Conservation (phyloP, 768 basidiomycete genomes). For the Calocera viscosa region DNA sequence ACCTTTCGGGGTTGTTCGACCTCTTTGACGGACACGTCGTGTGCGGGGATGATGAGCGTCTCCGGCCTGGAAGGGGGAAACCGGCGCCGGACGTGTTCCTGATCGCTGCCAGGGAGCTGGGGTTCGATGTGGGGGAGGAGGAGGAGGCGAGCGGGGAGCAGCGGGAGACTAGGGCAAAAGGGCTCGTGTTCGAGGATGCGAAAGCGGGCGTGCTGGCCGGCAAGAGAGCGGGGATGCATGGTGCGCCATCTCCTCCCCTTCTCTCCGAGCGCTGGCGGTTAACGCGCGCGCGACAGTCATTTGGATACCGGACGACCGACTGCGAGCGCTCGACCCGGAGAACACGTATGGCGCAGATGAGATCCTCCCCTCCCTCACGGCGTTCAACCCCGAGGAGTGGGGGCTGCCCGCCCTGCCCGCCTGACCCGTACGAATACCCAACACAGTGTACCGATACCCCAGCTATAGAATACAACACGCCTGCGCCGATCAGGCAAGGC, state of each 20-base stretch:
- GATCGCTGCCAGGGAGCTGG: slow-evolving; percentile 47
- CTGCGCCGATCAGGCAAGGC: too few species aligned
- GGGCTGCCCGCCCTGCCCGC: slow-evolving; percentile 58
- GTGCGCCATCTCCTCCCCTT: slow-evolving; percentile 31
- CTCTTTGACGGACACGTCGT: slow-evolving; percentile 53
- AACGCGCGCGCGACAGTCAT: slow-evolving; percentile 39
- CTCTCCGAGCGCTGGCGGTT: not conserved
- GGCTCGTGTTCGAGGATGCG: slow-evolving; percentile 75
- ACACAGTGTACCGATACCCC: too few species aligned
- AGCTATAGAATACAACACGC: not conserved
- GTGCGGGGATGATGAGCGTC: slow-evolving; percentile 52
- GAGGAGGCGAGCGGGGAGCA: slow-evolving; percentile 27
- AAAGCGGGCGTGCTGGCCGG: slow-evolving; percentile 66
- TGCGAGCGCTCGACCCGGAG: slow-evolving; percentile 37
- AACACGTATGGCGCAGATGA: slow-evolving; percentile 42
- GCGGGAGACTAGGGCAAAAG: slow-evolving; percentile 41
- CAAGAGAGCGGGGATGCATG: slow-evolving; percentile 75
- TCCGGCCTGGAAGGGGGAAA: slow-evolving; percentile 39
- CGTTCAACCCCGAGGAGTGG: slow-evolving; percentile 73
- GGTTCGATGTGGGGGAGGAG: slow-evolving; percentile 27
- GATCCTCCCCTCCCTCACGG: slow-evolving; percentile 47
- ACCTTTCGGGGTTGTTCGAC: slow-evolving; percentile 46
- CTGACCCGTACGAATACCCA: not conserved
- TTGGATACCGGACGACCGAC: slow-evolving; percentile 70
- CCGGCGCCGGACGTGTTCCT: slow-evolving; percentile 75